These are phyloP conservation scores for Sporothrix brasiliensis DNA, from an alignment of 2,329 filamentous ascomycete genomes.

Conservation along the genomic window DNA sequence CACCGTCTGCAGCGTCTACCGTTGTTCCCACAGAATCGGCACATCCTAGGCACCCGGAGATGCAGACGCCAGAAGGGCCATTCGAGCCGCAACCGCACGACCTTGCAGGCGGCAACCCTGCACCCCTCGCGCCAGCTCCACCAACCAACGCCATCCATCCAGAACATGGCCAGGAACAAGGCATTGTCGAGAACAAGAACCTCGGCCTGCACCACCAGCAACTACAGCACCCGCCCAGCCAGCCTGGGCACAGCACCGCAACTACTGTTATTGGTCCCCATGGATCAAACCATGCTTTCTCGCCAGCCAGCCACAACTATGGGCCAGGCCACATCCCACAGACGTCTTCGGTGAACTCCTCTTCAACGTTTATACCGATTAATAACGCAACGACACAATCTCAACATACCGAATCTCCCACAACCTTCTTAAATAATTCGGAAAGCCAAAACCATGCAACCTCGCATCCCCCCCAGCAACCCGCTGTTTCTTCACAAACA, in stretches of 20 bases:
- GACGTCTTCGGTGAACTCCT: background rate
- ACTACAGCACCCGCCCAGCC: background rate
- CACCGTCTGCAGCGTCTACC: slow-evolving; percentile 3
- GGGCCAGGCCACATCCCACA: background rate
- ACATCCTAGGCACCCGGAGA: background rate
- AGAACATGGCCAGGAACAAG: background rate
- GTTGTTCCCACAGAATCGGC: background rate
- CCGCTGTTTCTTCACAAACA: background rate
- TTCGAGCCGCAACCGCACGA: background rate
- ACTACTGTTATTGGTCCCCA: background rate
- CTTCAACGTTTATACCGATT: background rate
- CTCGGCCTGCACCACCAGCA: background rate
- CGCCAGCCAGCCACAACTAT: background rate
- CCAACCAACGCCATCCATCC: background rate
- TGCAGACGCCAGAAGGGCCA: background rate
- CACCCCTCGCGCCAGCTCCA: background rate
- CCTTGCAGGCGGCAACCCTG: background rate
- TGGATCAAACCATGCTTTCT: background rate
- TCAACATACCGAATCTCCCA: background rate
- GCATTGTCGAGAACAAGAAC: background rate
- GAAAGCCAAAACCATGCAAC: background rate
- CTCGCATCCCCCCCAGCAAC: background rate
- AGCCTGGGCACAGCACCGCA: background rate
- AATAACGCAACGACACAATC: background rate
- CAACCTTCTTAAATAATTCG: background rate